Evolutionary conservation across 1,284 basidiomycete species (phyloP).

Genomic region (Sporisorium scitamineum): DNA sequence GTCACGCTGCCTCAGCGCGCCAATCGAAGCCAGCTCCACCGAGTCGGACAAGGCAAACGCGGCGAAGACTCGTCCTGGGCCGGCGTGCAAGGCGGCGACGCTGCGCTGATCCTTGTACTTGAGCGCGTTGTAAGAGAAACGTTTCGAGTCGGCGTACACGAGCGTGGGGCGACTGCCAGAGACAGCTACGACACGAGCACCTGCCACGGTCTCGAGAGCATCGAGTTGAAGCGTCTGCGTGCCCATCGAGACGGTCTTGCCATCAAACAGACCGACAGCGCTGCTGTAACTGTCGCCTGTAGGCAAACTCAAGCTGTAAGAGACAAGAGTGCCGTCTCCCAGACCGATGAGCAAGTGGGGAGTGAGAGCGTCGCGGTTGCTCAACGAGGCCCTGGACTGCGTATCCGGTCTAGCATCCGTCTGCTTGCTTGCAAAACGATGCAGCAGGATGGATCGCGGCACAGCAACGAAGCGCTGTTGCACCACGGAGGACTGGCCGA

Average conservation of each 20-base stretch:
- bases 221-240: slow-evolving; percentile 77
- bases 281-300: slow-evolving; percentile 33
- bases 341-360: slow-evolving; percentile 80
- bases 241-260: slow-evolving; percentile 78
- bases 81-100: slow-evolving; percentile 43
- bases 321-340: slow-evolving; percentile 81
- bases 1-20: slow-evolving; percentile 64
- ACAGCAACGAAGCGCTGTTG: slow-evolving; percentile 67
- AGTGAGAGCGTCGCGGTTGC: slow-evolving; percentile 24
- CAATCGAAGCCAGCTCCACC: slow-evolving; percentile 61
- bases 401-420: neutral
- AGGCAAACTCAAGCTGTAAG: slow-evolving; percentile 71
- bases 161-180: slow-evolving; percentile 65
- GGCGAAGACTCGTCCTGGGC: slow-evolving; percentile 23
- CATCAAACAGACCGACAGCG: slow-evolving; percentile 69
- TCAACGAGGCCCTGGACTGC: slow-evolving; percentile 11
- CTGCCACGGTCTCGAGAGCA: slow-evolving; percentile 45
- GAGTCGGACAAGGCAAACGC: slow-evolving; percentile 47
- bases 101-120: slow-evolving; percentile 56
- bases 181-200: slow-evolving; percentile 59
- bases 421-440: slow-evolving; percentile 74
- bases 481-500: slow-evolving; percentile 34
- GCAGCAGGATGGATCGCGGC: slow-evolving; percentile 79
- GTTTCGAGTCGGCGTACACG: slow-evolving; percentile 55
- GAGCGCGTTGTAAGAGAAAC: slow-evolving; percentile 63